Evolutionary conservation across 2,329 filamentous ascomycete species (phyloP).

Genomic region (Alternaria triticina): DNA sequence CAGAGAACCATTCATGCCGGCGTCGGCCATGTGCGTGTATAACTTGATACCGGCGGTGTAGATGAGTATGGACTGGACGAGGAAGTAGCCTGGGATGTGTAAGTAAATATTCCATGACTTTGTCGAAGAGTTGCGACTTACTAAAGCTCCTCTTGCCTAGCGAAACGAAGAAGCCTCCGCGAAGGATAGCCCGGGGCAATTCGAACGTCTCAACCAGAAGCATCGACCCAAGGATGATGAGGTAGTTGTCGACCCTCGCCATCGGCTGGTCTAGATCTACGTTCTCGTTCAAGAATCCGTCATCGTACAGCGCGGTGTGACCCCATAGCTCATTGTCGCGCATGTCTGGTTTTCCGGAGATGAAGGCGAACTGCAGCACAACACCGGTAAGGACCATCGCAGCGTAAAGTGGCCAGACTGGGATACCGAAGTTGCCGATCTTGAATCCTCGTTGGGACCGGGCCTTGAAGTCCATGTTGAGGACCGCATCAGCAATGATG

Average conservation of each 20-base stretch:
- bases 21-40: slow-evolving; percentile 49
- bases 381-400: slow-evolving; percentile 45
- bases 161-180: slow-evolving; percentile 43
- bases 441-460: slow-evolving; percentile 25
- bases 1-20: slow-evolving; percentile 14
- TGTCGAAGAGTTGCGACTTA: slow-evolving; percentile 33
- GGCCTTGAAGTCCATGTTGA: slow-evolving; percentile 50
- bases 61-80: slow-evolving; percentile 51
- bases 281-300: slow-evolving; percentile 45
- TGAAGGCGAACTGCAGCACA: slow-evolving; percentile 53
- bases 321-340: slow-evolving; percentile 47
- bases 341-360: slow-evolving; percentile 47
- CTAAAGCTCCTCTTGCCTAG: slow-evolving; percentile 54
- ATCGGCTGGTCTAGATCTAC: slow-evolving; percentile 44
- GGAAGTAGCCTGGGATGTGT: slow-evolving; percentile 47
- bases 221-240: slow-evolving; percentile 53
- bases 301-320: slow-evolving; percentile 52
- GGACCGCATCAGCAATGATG: slow-evolving; percentile 56
- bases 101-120: slow-evolving; percentile 5
- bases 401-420: slow-evolving; percentile 43
- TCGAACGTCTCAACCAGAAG: slow-evolving; percentile 51
- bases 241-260: slow-evolving; percentile 53
- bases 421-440: slow-evolving; percentile 17
- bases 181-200: slow-evolving; percentile 45
- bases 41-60: slow-evolving; percentile 53